Percentiles rank a stretch among this genome's conserved stretches.
These are phyloP conservation scores for Oleoguttula mirabilis DNA, from an alignment of 495 filamentous ascomycete genomes.

Conservation along the genomic window DNA sequence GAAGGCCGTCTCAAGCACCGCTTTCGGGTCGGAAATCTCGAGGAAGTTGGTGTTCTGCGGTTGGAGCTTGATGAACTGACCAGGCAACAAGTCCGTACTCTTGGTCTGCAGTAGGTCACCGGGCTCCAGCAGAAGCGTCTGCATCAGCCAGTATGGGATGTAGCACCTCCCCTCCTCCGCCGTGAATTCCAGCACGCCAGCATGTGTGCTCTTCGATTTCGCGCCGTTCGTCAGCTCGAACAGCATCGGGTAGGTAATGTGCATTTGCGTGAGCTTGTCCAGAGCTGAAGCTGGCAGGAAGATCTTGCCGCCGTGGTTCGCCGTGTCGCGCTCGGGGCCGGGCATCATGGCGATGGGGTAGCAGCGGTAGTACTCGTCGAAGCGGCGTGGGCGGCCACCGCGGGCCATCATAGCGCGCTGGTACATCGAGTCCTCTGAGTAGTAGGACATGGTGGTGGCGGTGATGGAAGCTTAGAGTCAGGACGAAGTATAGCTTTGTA, in stretches of 20 bases:
- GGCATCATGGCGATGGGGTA: constrained; percentile 91
- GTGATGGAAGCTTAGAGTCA: background rate
- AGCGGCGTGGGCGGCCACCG: constrained; percentile 47
- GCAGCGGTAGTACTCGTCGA: constrained; percentile 95
- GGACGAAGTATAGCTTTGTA: no score
- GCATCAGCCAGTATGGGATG: constrained; percentile 94
- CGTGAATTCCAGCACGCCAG: constrained; percentile 92
- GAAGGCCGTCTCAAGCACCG: constrained; percentile 93
- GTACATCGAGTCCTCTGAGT: constrained; percentile 29
- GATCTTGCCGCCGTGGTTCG: constrained; percentile 95
- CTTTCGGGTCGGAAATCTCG: constrained; percentile 92
- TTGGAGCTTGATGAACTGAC: constrained; percentile 88
- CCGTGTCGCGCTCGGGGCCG: constrained; percentile 76
- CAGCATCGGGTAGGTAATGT: constrained; percentile 95
- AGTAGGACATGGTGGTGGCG: constrained; percentile 10
- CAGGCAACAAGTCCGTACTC: constrained; percentile 79
- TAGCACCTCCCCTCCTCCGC: constrained; percentile 96
- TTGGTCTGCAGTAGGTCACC: constrained; percentile 92
- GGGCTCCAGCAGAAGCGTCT: constrained; percentile 73
- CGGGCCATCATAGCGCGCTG: constrained; percentile 27
- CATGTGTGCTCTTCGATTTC: constrained; percentile 67
- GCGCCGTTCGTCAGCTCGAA: constrained; percentile 88
- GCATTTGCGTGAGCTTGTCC: constrained; percentile 88
- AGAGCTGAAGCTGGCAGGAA: constrained; percentile 89
- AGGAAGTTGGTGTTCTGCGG: constrained; percentile 84